These are phyloP conservation scores for Arthrinium phaeospermum DNA, from an alignment of 2,329 filamentous ascomycete species.

Conservation along the genomic window DNA sequence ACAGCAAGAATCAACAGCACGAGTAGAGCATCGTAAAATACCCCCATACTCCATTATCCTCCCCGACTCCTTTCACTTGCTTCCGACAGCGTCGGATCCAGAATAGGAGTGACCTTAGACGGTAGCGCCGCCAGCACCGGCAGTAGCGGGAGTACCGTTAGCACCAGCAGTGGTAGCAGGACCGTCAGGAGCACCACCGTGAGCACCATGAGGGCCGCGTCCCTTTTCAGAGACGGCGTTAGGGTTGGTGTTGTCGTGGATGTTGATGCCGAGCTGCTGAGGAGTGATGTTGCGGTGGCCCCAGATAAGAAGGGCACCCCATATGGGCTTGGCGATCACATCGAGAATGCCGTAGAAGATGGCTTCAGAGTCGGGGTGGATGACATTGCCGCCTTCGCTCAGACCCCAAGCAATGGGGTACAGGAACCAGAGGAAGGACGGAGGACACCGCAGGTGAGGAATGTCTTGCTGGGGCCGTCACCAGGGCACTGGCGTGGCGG, in stretches of 20 bases:
- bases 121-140: neutral
- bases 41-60: neutral
- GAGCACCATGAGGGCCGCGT: conserved; percentile 11
- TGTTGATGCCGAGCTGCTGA: conserved; percentile 56
- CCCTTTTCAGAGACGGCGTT: neutral
- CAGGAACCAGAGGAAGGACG: conserved; percentile 66
- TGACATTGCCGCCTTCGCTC: conserved; percentile 68
- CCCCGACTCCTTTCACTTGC: neutral
- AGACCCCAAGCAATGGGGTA: conserved; percentile 71
- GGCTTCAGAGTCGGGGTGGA: conserved; percentile 69
- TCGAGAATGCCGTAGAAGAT: conserved; percentile 74
- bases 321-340: conserved; percentile 67
- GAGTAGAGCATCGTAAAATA: neutral
- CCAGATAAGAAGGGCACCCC: conserved; percentile 64
- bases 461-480: conserved; percentile 56
- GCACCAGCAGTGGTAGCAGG: conserved; percentile 18
- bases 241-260: conserved; percentile 34
- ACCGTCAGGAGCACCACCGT: conserved; percentile 24
- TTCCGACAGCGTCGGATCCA: neutral
- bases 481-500: conserved; percentile 61
- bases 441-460: conserved; percentile 60
- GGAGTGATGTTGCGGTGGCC: conserved; percentile 68
- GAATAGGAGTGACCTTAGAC: neutral
- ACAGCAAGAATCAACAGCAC: neutral
- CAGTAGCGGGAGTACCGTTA: neutral